Conservation (phyloP, 2,329 filamentous ascomycete species). For the Aspergillus awamori region DNA sequence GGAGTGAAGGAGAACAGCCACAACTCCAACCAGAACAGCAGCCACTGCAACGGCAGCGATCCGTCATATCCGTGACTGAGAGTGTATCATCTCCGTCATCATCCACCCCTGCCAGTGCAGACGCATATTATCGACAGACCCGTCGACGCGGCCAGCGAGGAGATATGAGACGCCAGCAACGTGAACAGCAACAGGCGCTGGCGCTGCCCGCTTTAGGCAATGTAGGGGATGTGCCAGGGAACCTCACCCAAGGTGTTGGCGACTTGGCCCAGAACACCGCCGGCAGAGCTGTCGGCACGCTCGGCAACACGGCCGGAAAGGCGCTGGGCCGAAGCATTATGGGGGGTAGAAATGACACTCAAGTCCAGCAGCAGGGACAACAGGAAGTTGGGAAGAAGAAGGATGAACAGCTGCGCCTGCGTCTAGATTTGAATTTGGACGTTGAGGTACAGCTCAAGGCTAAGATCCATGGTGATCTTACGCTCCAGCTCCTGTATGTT, state of each 20-base stretch:
- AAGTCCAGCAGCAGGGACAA: constrained; percentile 5
- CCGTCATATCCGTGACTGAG: neutral
- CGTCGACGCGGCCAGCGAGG: neutral
- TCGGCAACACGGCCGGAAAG: constrained; percentile 2
- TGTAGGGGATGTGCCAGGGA: neutral
- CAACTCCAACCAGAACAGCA: neutral
- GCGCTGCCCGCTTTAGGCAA: neutral
- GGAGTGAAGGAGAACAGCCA: neutral
- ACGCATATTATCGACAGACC: neutral
- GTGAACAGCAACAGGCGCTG: neutral
- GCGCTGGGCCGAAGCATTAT: neutral
- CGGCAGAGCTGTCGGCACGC: neutral
- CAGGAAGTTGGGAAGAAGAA: constrained; percentile 3
- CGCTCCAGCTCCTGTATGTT: constrained; percentile 74
- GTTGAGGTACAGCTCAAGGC: constrained; percentile 85
- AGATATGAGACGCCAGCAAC: neutral
- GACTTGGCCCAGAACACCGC: neutral
- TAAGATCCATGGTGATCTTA: constrained; percentile 81
- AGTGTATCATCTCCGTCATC: neutral
- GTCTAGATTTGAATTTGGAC: constrained; percentile 77
- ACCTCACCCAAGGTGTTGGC: neutral
- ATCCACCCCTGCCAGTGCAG: neutral
- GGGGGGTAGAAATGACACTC: neutral
- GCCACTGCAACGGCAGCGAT: neutral
- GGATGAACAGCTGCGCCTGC: constrained; percentile 54